phyloP scores from a whole-genome alignment of 352 stramenopile genomes.

The Phytophthora sp. region DNA sequence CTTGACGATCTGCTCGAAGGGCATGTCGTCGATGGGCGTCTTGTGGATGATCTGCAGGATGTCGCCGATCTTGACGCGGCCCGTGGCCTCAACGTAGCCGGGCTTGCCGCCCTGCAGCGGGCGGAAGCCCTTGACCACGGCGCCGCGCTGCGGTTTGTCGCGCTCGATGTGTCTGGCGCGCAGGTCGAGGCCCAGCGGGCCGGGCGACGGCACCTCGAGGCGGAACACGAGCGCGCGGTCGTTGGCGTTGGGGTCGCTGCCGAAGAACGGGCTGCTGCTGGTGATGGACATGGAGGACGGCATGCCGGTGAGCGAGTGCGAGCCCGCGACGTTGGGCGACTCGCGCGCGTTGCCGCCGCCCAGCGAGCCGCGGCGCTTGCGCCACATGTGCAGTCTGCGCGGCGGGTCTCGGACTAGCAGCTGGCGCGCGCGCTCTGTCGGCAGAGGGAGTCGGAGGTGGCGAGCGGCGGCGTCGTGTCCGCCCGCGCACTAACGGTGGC shows the following conservation, averaged over 20 bases:
- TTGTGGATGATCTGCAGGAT: constrained; percentile 84
- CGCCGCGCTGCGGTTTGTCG: constrained; percentile 74
- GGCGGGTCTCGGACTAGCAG: not conserved
- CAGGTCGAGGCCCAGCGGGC: constrained; percentile 76
- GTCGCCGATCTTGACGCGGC: constrained; percentile 76
- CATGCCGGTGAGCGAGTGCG: constrained; percentile 44
- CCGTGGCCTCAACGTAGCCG: constrained; percentile 79
- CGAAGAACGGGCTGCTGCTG: constrained; percentile 55
- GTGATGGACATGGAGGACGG: constrained; percentile 50
- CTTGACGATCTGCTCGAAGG: constrained; percentile 85
- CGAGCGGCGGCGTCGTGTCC: constrained; percentile 4
- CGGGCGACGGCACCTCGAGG: constrained; percentile 72
- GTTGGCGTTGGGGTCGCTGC: constrained; percentile 57
- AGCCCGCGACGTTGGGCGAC: constrained; percentile 34
- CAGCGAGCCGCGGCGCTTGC: constrained; percentile 60
- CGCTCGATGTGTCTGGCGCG: constrained; percentile 75
- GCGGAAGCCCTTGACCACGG: constrained; percentile 82
- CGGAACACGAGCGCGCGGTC: constrained; percentile 75
- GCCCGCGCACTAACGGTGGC: not conserved
- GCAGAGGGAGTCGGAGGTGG: constrained; percentile 13
- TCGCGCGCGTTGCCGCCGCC: constrained; percentile 41
- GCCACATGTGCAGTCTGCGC: constrained; percentile 45
- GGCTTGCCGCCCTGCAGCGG: constrained; percentile 50
- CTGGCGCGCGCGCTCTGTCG: no score
- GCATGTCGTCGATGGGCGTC: constrained; percentile 79